Evolutionary conservation across 108 stramenopile species (phyloP).

Genomic region (Schizochytrium sp.): DNA sequence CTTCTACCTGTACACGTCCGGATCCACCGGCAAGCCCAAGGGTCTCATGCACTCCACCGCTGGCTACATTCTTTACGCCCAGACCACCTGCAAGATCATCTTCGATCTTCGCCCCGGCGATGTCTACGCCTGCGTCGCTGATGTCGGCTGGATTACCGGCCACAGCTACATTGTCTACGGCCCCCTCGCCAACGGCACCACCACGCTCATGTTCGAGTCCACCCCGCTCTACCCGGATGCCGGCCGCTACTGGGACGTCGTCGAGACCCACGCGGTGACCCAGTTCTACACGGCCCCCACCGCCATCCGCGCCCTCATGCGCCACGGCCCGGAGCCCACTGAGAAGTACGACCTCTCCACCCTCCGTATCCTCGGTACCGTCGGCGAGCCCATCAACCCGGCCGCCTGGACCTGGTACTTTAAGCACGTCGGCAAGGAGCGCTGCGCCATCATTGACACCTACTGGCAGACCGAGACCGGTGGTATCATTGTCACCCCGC

Average conservation of each 20-base stretch:
- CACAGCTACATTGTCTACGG: slow-evolving; percentile 94
- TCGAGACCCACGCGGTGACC: slow-evolving; percentile 74
- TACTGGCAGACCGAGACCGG: slow-evolving; percentile 99
- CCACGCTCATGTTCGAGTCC: slow-evolving; percentile 85
- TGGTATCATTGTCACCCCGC: slow-evolving; percentile 82
- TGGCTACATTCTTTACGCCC: slow-evolving; percentile 83
- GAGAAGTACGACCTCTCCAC: slow-evolving; percentile 71
- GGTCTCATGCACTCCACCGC: slow-evolving; percentile 84
- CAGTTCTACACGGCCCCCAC: slow-evolving; percentile 89
- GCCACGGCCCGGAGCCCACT: slow-evolving; percentile 69
- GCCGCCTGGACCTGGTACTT: slow-evolving; percentile 98
- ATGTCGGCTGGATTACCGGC: slow-evolving; percentile 94
- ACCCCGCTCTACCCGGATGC: slow-evolving; percentile 85
- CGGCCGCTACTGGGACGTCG: slow-evolving; percentile 87
- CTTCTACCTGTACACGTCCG: slow-evolving; percentile 94
- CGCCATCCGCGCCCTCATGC: slow-evolving; percentile 91
- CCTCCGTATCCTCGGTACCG: slow-evolving; percentile 79
- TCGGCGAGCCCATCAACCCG: slow-evolving; percentile 98
- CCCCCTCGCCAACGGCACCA: slow-evolving; percentile 79
- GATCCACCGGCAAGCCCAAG: slow-evolving; percentile 86
- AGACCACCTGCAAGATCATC: slow-evolving; percentile 65
- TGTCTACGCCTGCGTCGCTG: slow-evolving; percentile 91
- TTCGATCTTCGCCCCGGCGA: slow-evolving; percentile 70
- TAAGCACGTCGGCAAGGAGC: slow-evolving; percentile 70
- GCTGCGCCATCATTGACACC: slow-evolving; percentile 90